Conservation (phyloP, 495 filamentous ascomycete genomes). For the Cetradonia linearis region DNA sequence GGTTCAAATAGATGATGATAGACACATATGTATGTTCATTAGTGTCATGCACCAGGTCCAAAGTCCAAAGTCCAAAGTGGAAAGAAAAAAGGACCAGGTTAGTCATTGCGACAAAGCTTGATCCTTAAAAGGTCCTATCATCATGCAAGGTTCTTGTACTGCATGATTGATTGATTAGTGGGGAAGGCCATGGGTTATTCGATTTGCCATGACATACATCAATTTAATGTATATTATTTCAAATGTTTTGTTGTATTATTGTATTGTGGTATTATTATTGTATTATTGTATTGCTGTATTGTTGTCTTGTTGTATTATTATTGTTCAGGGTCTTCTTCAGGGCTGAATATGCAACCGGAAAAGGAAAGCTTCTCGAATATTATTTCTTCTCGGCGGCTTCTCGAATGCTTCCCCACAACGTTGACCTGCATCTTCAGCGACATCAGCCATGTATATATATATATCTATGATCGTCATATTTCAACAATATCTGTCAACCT, state of each 20-base stretch:
- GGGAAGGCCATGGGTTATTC: too few species aligned
- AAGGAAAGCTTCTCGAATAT: conserved; percentile 18
- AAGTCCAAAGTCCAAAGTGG: background rate
- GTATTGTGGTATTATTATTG: too few species aligned
- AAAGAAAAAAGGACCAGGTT: background rate
- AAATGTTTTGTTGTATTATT: too few species aligned
- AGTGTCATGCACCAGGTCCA: background rate
- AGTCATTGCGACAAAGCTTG: too few species aligned
- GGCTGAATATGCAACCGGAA: background rate
- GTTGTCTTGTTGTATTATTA: background rate
- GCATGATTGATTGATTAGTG: background rate
- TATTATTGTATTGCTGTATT: background rate
- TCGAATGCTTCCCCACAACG: conserved; percentile 21
- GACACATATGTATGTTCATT: background rate
- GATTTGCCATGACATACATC: too few species aligned
- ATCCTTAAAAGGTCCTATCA: background rate
- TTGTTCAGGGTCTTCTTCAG: background rate
- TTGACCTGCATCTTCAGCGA: conserved; percentile 11
- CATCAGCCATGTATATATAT: background rate
- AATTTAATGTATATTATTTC: too few species aligned
- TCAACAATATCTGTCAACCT: background rate
- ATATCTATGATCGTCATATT: too few species aligned
- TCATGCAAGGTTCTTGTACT: background rate
- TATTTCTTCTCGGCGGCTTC: conserved; percentile 19
- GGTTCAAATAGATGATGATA: too few species aligned